Evolutionary conservation across 2,329 filamentous ascomycete genomes (phyloP).

Genomic region (Alternaria gansuensis): DNA sequence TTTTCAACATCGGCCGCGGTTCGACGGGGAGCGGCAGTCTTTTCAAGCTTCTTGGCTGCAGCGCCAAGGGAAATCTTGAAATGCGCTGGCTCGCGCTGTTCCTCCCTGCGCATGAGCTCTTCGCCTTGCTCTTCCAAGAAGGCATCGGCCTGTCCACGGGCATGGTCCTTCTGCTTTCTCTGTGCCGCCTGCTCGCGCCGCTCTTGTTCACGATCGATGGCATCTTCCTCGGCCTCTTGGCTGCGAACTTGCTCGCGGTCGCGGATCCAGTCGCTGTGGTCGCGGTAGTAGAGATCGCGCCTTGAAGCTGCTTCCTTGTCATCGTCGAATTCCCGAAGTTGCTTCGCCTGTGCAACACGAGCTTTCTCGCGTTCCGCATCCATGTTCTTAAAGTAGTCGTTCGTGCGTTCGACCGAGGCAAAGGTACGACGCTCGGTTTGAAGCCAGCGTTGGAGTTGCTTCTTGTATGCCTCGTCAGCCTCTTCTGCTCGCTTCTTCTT

Average conservation of each 20-base stretch:
- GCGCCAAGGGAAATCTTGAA: slow-evolving; percentile 95
- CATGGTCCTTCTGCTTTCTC: slow-evolving; percentile 77
- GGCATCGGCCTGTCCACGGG: slow-evolving; percentile 84
- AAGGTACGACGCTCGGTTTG: slow-evolving; percentile 86
- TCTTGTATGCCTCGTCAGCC: slow-evolving; percentile 79
- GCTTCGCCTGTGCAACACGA: slow-evolving; percentile 73
- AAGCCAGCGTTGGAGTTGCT: slow-evolving; percentile 88
- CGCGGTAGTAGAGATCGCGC: slow-evolving; percentile 82
- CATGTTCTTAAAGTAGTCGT: slow-evolving; percentile 80
- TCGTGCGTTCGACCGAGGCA: slow-evolving; percentile 85
- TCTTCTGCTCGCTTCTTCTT: slow-evolving; percentile 76
- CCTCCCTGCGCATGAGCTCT: slow-evolving; percentile 66
- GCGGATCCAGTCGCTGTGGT: slow-evolving; percentile 83
- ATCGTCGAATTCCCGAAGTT: slow-evolving; percentile 86
- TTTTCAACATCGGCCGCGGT: slow-evolving; percentile 95
- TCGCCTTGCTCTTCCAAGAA: slow-evolving; percentile 87
- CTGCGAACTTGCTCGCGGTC: slow-evolving; percentile 78
- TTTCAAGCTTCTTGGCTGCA: slow-evolving; percentile 74
- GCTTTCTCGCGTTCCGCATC: slow-evolving; percentile 70
- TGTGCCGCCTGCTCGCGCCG: slow-evolving; percentile 75
- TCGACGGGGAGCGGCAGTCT: slow-evolving; percentile 68
- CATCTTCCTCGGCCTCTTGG: slow-evolving; percentile 79
- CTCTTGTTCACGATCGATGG: slow-evolving; percentile 82
- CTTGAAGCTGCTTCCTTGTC: slow-evolving; percentile 80
- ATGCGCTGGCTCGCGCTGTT: slow-evolving; percentile 66